phyloP scores from a whole-genome alignment of 805 yeast species.

The Wickerhamiella azymoides region DNA sequence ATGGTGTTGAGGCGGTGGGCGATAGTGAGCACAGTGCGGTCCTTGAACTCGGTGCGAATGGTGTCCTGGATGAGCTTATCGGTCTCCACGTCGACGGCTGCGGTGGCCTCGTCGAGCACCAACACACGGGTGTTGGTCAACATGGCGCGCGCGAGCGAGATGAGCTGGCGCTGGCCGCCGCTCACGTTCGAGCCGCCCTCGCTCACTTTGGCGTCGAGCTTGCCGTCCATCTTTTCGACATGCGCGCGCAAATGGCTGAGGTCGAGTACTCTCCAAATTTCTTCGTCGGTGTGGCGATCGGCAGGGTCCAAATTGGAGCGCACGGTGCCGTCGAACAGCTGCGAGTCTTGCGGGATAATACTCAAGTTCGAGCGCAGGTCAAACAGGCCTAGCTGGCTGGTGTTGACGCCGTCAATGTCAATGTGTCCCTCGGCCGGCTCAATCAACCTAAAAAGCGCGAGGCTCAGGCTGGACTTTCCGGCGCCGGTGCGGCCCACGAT shows the following conservation, averaged over 20 bases:
- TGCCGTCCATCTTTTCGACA: slow-evolving; percentile 38
- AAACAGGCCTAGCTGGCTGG: slow-evolving; percentile 52
- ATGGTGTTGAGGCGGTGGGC: slow-evolving; percentile 84
- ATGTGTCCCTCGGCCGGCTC: slow-evolving; percentile 64
- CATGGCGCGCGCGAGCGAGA: slow-evolving; percentile 74
- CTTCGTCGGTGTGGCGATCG: slow-evolving; percentile 49
- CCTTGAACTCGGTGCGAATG: slow-evolving; percentile 53
- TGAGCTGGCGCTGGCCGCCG: slow-evolving; percentile 74
- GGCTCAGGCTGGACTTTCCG: slow-evolving; percentile 75
- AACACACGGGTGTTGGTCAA: slow-evolving; percentile 61
- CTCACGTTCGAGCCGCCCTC: slow-evolving; percentile 83
- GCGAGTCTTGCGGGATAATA: slow-evolving; percentile 90
- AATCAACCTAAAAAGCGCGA: slow-evolving; percentile 73
- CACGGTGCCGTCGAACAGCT: slow-evolving; percentile 75
- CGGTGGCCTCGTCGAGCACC: slow-evolving; percentile 79
- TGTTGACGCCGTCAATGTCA: slow-evolving; percentile 55
- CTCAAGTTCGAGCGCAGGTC: slow-evolving; percentile 68
- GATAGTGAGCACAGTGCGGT: slow-evolving; percentile 72
- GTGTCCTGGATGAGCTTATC: slow-evolving; percentile 70
- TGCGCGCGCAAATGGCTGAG: slow-evolving; percentile 65
- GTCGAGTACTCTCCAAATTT: slow-evolving; percentile 70
- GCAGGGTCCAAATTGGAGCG: slow-evolving; percentile 84
- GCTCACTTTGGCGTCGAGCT: slow-evolving; percentile 41
- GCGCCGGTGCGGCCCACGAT: slow-evolving; percentile 97
- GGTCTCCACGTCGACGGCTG: slow-evolving; percentile 81